These are phyloP conservation scores for Syzygium syzygioides DNA, from an alignment of 441 rosid genomes.

Conservation along the genomic window DNA sequence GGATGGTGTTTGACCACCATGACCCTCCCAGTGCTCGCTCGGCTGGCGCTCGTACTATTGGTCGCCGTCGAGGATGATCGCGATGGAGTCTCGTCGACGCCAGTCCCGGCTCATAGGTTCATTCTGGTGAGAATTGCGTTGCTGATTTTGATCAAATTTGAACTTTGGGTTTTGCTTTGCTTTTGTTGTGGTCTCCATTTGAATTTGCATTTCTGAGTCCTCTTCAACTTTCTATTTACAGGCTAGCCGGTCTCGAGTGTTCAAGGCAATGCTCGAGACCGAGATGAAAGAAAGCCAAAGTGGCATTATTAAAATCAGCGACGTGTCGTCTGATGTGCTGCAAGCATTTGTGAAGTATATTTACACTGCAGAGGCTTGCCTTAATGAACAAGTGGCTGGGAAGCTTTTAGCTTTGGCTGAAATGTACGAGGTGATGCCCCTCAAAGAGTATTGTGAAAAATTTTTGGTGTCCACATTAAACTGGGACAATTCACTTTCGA, in stretches of 20 bases:
- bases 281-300: conserved; percentile 87
- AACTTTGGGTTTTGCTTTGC: background rate
- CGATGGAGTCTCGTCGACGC: too few relatives aligned
- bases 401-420: conserved; percentile 74
- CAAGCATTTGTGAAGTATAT: conserved; percentile 57
- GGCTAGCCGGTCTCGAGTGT: conserved; percentile 73
- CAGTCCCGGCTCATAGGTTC: too few relatives aligned
- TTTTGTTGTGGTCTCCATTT: too few relatives aligned
- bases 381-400: conserved; percentile 73
- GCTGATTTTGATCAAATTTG: background rate
- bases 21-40: too few relatives aligned
- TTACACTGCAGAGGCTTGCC: conserved; percentile 67
- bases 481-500: conserved; percentile 56
- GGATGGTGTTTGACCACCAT: too few relatives aligned
- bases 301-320: conserved; percentile 65
- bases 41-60: too few relatives aligned
- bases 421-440: conserved; percentile 74
- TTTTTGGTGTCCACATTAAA: conserved; percentile 61
- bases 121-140: too few relatives aligned
- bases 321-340: conserved; percentile 56
- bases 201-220: background rate
- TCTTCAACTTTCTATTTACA: background rate
- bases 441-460: conserved; percentile 66
- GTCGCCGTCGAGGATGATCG: too few relatives aligned
- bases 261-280: conserved; percentile 66